Evolutionary conservation across 768 basidiomycete species (phyloP).

Genomic region (Serendipita sp.): DNA sequence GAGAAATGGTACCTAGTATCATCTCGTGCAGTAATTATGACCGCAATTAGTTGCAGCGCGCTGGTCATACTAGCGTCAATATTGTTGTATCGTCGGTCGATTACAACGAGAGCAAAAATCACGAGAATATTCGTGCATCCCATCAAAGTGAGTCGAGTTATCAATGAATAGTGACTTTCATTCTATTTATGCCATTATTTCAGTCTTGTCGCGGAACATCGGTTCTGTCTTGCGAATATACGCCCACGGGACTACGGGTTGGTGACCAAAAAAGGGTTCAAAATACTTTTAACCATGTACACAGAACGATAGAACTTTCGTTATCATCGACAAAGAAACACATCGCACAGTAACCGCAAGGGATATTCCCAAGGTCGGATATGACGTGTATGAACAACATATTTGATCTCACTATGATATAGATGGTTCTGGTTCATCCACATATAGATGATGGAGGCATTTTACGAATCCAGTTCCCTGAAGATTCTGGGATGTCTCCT

Average conservation of each 20-base stretch:
- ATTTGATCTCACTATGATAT: not conserved
- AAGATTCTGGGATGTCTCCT: constrained; percentile 35
- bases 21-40: not conserved
- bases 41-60: not conserved
- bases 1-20: not conserved
- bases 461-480: constrained; percentile 43
- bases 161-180: constrained; percentile 2
- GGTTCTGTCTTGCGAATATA: constrained; percentile 38
- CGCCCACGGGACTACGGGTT: constrained; percentile 35
- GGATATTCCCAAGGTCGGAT: constrained; percentile 37
- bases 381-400: not conserved
- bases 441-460: constrained; percentile 31
- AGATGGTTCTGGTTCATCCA: constrained; percentile 58
- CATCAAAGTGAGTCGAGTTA: constrained; percentile 47
- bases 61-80: not conserved
- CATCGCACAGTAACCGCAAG: constrained; percentile 50
- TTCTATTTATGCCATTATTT: constrained; percentile 13
- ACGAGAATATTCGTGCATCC: constrained; percentile 28
- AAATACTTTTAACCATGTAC: not conserved
- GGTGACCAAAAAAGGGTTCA: not conserved
- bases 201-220: constrained; percentile 61
- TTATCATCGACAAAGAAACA: constrained; percentile 40
- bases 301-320: constrained; percentile 59
- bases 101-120: not conserved
- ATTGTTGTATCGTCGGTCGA: not conserved